These are phyloP conservation scores for Beauveria asiatica DNA, from an alignment of 2,329 filamentous ascomycete species.

Conservation along the genomic window DNA sequence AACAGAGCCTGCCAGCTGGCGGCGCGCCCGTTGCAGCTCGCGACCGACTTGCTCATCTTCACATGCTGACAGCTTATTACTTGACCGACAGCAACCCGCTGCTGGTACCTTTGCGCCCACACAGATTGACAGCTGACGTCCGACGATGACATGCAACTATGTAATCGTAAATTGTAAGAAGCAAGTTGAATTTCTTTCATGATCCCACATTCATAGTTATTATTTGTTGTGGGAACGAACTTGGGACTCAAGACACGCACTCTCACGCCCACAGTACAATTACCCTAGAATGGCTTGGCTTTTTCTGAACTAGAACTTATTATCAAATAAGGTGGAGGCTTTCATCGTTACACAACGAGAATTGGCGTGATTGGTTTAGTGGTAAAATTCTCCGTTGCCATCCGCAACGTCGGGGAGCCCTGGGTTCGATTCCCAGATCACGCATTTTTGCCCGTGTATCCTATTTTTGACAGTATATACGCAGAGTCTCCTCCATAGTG, in stretches of 20 bases:
- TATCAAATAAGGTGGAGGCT: accelerated
- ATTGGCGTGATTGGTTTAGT: conserved; percentile 10
- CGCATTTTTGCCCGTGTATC: neutral
- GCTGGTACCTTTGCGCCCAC: too few species aligned
- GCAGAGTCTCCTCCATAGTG: too few species aligned
- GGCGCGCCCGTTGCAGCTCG: neutral
- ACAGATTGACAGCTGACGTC: neutral
- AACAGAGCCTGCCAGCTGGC: neutral
- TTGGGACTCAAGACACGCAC: too few species aligned
- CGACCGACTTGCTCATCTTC: neutral
- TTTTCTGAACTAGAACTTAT: neutral
- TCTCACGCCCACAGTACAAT: too few species aligned
- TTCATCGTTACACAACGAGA: neutral
- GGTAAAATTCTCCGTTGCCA: conserved; percentile 12
- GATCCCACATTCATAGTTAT: too few species aligned
- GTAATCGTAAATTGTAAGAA: too few species aligned
- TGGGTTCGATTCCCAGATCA: conserved; percentile 12
- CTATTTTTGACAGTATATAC: too few species aligned
- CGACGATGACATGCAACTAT: too few species aligned
- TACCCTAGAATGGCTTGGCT: neutral
- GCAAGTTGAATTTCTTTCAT: too few species aligned
- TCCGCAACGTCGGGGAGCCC: conserved; percentile 12
- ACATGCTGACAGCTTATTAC: neutral
- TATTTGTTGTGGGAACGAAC: too few species aligned
- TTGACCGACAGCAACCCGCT: too few species aligned